Base-by-base conservation (phyloP, 2,329 filamentous ascomycete species). In the Ophiocordyceps unilateralis region DNA sequence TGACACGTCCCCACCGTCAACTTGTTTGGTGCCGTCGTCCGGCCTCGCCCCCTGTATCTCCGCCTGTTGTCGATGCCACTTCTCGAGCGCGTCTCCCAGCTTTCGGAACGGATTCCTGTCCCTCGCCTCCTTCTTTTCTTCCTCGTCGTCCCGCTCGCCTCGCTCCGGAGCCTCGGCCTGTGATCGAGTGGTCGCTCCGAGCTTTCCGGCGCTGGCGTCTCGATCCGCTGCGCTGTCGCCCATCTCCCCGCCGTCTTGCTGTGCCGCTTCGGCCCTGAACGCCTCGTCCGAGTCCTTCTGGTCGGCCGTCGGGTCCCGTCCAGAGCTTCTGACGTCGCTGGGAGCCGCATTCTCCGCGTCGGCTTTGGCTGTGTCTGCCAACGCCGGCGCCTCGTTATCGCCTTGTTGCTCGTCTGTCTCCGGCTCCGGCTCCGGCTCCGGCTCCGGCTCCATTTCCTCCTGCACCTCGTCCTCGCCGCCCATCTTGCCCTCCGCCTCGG, bases 71-170 rank as follows among this genome's bases (percentile, higher is more conserved):
- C 84, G 76, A 59, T 96, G 88, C 85, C 88, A 98, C 52, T 81
- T 77, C 58, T 96, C 88, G 26, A 98, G 69, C 6, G 86, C 82
- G 63, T 98, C 87, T 20, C 91, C 91, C 24, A 98, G 74, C 55
- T 94, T 93, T 64, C 91, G 91, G 70, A 95, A 94, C 1, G 87
- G 83, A 50, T 91, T 77, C 39, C 68, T 62, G 34, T 61, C 62
- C 43, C 64, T 60, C 8, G 61, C 61, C 43, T 70, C 64, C 38
- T 65, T 60, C 43, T 70, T 63, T 36, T 65, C 58, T 11, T 66
- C 62, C 43, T 73, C 66, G 34, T 61, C 57, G 23, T 64, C 56
- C 40, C 61, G 52, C 6, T 69, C 62, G n/a, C 64, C 59, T 30
- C 64, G 58, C n/a, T 70, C 65, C n/a, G 64, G 58, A 5, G 65